Conservation (phyloP, 2,329 filamentous ascomycete species). For the Paradendryphiella salina region DNA sequence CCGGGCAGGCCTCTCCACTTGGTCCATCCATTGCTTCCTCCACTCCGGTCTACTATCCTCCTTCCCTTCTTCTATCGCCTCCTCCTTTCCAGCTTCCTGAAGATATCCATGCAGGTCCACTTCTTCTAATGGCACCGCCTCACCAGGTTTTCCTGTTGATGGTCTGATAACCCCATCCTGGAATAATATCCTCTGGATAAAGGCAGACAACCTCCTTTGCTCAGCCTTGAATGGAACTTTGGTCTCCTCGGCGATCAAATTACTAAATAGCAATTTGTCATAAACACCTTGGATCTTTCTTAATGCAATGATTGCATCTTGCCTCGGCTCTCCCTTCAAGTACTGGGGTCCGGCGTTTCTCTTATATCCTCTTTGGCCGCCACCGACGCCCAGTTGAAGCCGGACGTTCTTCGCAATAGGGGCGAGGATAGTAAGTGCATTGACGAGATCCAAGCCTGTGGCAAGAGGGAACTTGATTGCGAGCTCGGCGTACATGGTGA, state of each 20-base stretch:
- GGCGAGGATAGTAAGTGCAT: conserved; percentile 34
- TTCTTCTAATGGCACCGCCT: conserved; percentile 8
- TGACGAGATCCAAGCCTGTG: conserved; percentile 35
- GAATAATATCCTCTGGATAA: conserved; percentile 29
- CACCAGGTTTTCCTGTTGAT: not conserved
- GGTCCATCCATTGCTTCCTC: conserved; percentile 21
- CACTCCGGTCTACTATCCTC: conserved; percentile 10
- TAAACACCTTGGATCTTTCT: conserved; percentile 36
- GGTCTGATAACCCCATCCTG: conserved; percentile 5
- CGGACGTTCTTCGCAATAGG: conserved; percentile 34
- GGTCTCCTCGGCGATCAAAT: conserved; percentile 37
- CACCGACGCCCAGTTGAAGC: conserved; percentile 38
- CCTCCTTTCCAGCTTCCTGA: not conserved
- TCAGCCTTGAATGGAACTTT: conserved; percentile 34
- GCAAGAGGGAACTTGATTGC: conserved; percentile 33
- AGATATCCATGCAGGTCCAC: conserved; percentile 19
- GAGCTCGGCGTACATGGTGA: conserved; percentile 39
- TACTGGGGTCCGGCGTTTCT: conserved; percentile 14
- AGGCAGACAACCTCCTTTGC: conserved; percentile 32
- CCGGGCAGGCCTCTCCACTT: conserved; percentile 14
- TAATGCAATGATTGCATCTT: conserved; percentile 35
- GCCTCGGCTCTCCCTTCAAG: conserved; percentile 23
- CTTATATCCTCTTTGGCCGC: conserved; percentile 1
- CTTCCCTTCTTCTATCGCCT: not conserved
- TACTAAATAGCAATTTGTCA: conserved; percentile 36